Conservation (phyloP, 2,329 filamentous ascomycete species). For the Aspergillus amoenus region DNA sequence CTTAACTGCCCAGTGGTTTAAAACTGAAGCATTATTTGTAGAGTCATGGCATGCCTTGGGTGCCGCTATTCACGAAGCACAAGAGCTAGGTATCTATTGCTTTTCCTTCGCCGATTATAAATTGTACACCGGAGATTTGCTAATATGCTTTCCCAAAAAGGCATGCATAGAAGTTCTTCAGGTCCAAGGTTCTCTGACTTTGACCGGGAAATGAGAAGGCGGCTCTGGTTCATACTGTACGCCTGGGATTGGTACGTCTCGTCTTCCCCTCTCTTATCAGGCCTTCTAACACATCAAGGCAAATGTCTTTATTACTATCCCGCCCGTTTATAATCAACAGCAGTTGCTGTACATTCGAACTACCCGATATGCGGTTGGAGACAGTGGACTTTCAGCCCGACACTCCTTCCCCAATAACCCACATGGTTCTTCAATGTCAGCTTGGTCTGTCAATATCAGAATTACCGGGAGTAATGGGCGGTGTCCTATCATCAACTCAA, state of each 20-base stretch:
- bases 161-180: constrained; percentile 39
- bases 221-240: constrained; percentile 49
- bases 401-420: constrained; percentile 45
- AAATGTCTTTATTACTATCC: constrained; percentile 45
- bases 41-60: constrained; percentile 51
- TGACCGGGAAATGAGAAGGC: constrained; percentile 48
- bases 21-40: constrained; percentile 48
- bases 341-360: constrained; percentile 37
- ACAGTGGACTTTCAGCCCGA: constrained; percentile 29
- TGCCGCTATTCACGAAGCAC: constrained; percentile 47
- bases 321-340: constrained; percentile 48
- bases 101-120: too few relatives aligned
- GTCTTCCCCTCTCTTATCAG: constrained; percentile 8
- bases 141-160: constrained; percentile 4
- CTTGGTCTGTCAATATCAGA: constrained; percentile 34
- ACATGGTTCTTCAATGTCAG: constrained; percentile 44
- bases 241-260: constrained; percentile 49
- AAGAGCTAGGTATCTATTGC: constrained; percentile 45
- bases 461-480: constrained; percentile 16
- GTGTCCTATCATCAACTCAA: constrained; percentile 11
- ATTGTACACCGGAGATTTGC: not conserved
- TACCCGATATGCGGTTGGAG: constrained; percentile 43
- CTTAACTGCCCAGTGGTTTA: constrained; percentile 48
- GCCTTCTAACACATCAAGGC: constrained; percentile 24
- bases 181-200: constrained; percentile 43